These are phyloP conservation scores for Coelastrella sp. DNA, from an alignment of 139 green algal genomes.

Conservation along the genomic window DNA sequence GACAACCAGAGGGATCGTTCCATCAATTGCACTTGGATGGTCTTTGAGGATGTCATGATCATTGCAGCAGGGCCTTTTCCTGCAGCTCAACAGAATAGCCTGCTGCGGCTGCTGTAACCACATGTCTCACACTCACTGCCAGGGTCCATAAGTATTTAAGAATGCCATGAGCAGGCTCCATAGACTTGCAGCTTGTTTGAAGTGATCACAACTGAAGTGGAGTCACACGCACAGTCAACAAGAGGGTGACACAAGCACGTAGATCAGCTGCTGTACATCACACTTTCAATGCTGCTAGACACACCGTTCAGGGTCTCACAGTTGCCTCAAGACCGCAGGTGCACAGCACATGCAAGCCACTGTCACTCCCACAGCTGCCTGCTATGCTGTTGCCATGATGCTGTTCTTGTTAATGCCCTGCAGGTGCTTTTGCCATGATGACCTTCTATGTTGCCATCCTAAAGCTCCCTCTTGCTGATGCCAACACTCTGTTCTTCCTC, in stretches of 20 bases:
- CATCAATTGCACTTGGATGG: too few species aligned
- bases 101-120: too few species aligned
- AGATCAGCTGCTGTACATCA: background rate
- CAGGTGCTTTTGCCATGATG: slow-evolving; percentile 40
- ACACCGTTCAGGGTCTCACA: background rate
- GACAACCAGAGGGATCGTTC: too few species aligned
- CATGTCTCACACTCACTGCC: background rate
- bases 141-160: too few species aligned
- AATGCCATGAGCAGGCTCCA: too few species aligned
- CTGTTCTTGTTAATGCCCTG: background rate
- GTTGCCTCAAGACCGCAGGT: background rate
- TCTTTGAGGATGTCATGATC: too few species aligned
- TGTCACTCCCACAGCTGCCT: slow-evolving; percentile 5
- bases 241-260: too few species aligned
- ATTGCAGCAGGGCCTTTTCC: too few species aligned
- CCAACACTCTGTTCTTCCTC: slow-evolving; percentile 63
- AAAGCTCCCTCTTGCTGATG: slow-evolving; percentile 52
- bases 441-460: slow-evolving; percentile 40
- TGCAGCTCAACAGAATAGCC: too few species aligned
- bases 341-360: background rate
- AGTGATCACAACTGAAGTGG: too few species aligned
- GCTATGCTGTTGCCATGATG: slow-evolving; percentile 47
- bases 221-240: too few species aligned
- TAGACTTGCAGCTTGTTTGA: too few species aligned
- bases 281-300: background rate